Conservation (phyloP, 1,284 basidiomycete genomes). For the Trichosporon sp. region DNA sequence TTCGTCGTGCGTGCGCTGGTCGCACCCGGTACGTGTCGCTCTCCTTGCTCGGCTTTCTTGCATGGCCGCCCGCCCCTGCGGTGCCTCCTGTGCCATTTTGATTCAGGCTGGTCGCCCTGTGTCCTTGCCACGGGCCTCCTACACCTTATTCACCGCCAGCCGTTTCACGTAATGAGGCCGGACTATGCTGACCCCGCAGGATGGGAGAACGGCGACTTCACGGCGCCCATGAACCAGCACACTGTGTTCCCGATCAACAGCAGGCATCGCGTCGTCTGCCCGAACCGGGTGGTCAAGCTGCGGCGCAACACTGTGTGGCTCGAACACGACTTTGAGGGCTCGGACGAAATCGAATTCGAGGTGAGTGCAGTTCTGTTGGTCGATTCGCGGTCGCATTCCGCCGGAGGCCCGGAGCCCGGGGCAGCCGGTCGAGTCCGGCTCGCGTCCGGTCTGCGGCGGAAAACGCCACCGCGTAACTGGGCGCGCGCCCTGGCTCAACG, state of each 20-base stretch:
- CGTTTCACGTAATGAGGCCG: not conserved
- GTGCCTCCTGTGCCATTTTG: not conserved
- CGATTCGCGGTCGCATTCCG: not conserved
- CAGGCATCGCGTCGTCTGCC: slow-evolving; percentile 36
- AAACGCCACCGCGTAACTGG: not conserved
- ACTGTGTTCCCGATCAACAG: slow-evolving; percentile 37
- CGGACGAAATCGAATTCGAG: slow-evolving; percentile 44
- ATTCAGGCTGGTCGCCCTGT: not conserved
- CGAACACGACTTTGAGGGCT: slow-evolving; percentile 45
- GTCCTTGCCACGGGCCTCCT: not conserved
- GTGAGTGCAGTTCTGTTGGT: slow-evolving; percentile 27
- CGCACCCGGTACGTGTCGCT: slow-evolving; percentile 38
- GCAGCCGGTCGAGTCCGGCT: too few relatives aligned
- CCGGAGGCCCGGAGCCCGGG: not conserved
- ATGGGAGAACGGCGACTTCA: slow-evolving; percentile 44
- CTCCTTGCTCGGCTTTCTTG: too few relatives aligned
- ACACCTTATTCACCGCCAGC: not conserved
- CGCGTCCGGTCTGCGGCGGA: not conserved
- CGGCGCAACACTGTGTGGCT: slow-evolving; percentile 37
- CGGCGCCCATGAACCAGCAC: slow-evolving; percentile 36
- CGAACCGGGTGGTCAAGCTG: slow-evolving; percentile 45
- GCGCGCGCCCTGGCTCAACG: not conserved
- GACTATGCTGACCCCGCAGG: slow-evolving; percentile 30
- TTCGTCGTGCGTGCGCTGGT: slow-evolving; percentile 50
- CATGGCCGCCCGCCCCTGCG: too few relatives aligned